These are phyloP conservation scores for Saraca asoca DNA, from an alignment of 331 rosid species.

Conservation along the genomic window DNA sequence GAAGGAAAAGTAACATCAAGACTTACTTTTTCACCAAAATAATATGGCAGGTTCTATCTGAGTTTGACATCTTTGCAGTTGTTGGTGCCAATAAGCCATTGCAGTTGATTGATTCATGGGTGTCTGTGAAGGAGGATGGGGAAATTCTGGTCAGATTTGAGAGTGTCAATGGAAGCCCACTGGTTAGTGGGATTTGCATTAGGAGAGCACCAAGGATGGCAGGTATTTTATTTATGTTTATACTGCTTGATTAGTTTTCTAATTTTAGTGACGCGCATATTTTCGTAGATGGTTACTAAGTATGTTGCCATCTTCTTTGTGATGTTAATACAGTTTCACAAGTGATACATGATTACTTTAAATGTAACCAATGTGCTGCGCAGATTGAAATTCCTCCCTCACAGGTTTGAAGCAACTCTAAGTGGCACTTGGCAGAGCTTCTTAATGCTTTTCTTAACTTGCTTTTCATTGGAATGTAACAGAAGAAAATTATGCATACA, in stretches of 20 bases:
- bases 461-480: slow-evolving; percentile 41
- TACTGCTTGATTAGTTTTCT: slow-evolving; percentile 11
- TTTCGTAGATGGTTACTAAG: neutral
- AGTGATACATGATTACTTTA: slow-evolving; percentile 46
- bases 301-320: neutral
- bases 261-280: neutral
- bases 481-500: slow-evolving; percentile 67
- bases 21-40: slow-evolving; percentile 14
- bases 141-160: slow-evolving; percentile 63
- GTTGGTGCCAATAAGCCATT: slow-evolving; percentile 88
- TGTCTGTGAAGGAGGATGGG: slow-evolving; percentile 64
- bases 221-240: slow-evolving; percentile 47
- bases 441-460: slow-evolving; percentile 37
- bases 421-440: slow-evolving; percentile 31
- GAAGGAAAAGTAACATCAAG: neutral
- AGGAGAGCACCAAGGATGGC: slow-evolving; percentile 51
- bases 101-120: slow-evolving; percentile 60
- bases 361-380: slow-evolving; percentile 59
- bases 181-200: slow-evolving; percentile 77
- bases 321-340: slow-evolving; percentile 53
- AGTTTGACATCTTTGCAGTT: slow-evolving; percentile 69
- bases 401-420: slow-evolving; percentile 56
- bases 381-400: slow-evolving; percentile 68
- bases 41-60: slow-evolving; percentile 70
- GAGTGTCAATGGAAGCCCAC: slow-evolving; percentile 74